A percentile compares a stretch with the other conserved stretches of the same genome.
phyloP scores from a whole-genome alignment of 495 filamentous ascomycete species.

The Alectoria sarmentosa region DNA sequence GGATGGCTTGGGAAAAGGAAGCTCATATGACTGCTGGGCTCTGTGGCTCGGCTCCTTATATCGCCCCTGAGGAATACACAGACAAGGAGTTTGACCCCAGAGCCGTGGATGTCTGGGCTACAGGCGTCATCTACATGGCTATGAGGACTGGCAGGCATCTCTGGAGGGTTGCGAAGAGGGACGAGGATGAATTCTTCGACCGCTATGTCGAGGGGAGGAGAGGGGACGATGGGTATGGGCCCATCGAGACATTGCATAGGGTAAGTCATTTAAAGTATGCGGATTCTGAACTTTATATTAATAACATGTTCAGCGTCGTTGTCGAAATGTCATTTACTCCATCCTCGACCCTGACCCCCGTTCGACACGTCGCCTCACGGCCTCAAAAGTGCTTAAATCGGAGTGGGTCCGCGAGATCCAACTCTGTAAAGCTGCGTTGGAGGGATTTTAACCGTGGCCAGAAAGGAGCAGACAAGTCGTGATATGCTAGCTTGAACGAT shows the following conservation, averaged over 20 bases:
- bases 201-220: conserved; percentile 86
- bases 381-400: conserved; percentile 92
- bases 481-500: neutral
- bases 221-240: conserved; percentile 90
- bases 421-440: conserved; percentile 90
- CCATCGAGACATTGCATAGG: conserved; percentile 91
- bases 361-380: conserved; percentile 80
- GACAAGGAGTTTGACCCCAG: conserved; percentile 94
- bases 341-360: conserved; percentile 86
- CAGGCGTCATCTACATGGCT: conserved; percentile 98
- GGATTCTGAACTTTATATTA: conserved; percentile 27
- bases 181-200: conserved; percentile 95
- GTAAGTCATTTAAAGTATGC: conserved; percentile 47
- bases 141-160: conserved; percentile 96
- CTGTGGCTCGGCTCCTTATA: conserved; percentile 95
- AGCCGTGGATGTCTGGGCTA: conserved; percentile 96
- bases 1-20: conserved; percentile 98
- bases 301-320: conserved; percentile 66
- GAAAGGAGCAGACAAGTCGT: neutral
- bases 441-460: conserved; percentile 59
- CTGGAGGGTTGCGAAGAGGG: conserved; percentile 91
- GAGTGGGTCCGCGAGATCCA: conserved; percentile 98
- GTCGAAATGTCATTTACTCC: conserved; percentile 97
- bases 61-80: conserved; percentile 92
- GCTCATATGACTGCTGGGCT: conserved; percentile 96